Evolutionary conservation across 2,329 filamentous ascomycete genomes (phyloP).

Genomic region (Penicillium sp.): DNA sequence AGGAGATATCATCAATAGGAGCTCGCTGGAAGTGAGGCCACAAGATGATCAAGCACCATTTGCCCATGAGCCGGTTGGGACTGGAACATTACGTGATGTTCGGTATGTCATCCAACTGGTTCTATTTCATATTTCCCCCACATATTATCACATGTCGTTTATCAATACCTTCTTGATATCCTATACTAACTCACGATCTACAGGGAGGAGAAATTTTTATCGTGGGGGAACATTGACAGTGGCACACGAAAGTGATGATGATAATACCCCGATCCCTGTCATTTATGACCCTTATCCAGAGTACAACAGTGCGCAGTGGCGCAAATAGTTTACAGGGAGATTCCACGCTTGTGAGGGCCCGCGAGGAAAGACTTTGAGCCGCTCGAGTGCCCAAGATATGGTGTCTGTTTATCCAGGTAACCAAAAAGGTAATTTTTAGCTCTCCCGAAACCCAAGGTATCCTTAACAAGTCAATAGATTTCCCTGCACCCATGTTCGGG

Average conservation of each 20-base stretch:
- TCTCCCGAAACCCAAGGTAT: too few species aligned
- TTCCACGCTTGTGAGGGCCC: constrained; percentile 67
- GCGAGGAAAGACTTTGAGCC: constrained; percentile 51
- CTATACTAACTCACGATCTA: neutral
- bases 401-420: constrained; percentile 58
- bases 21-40: neutral
- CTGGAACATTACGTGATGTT: neutral
- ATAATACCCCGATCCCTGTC: neutral
- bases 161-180: neutral
- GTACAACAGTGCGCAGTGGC: constrained; percentile 65
- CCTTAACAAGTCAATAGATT: constrained; percentile 38
- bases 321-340: constrained; percentile 54
- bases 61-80: neutral
- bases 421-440: neutral
- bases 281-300: constrained; percentile 69
- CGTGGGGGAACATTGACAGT: neutral
- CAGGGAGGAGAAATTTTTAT: neutral
- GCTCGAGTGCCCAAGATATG: constrained; percentile 58
- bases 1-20: neutral
- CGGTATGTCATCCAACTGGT: neutral
- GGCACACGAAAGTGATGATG: neutral
- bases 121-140: neutral
- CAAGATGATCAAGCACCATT: neutral
- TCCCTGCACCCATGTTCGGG: constrained; percentile 62
- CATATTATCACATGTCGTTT: neutral